Conservation (phyloP, 345 rosid genomes). For the Hypericum perforatum region DNA sequence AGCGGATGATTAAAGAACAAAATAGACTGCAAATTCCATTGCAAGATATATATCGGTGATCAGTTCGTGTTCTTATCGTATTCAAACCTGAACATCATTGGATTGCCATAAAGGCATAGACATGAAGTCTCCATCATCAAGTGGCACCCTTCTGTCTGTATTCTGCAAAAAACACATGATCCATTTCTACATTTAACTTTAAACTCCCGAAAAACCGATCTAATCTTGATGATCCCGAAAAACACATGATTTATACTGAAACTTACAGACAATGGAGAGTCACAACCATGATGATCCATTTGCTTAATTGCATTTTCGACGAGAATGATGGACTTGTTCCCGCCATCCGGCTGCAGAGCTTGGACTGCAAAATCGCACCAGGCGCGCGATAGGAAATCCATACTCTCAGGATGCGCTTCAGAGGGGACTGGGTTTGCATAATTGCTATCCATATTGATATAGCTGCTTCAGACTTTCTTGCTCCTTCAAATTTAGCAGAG, state of each 20-base stretch:
- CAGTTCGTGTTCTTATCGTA: not conserved
- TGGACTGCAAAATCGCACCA: slow-evolving; percentile 93
- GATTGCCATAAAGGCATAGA: slow-evolving; percentile 80
- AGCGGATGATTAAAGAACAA: not conserved
- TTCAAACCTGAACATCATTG: slow-evolving; percentile 67
- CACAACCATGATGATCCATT: slow-evolving; percentile 24
- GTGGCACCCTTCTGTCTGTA: slow-evolving; percentile 43
- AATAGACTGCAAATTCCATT: not conserved
- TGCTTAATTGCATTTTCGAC: slow-evolving; percentile 34
- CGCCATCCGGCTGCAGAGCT: slow-evolving; percentile 49
- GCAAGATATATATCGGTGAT: not conserved
- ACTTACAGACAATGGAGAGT: slow-evolving; percentile 47
- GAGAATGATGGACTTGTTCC: slow-evolving; percentile 37
- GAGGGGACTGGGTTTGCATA: slow-evolving; percentile 37
- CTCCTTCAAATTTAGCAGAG: no score
- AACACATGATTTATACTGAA: no score
- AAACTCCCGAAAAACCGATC: not conserved
- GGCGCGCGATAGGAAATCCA: slow-evolving; percentile 80
- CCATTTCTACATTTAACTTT: not conserved
- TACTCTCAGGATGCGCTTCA: slow-evolving; percentile 79
- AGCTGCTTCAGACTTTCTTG: no score
- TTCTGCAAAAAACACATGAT: slow-evolving; percentile 23
- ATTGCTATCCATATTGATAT: no score
- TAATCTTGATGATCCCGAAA: no score
- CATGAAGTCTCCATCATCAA: slow-evolving; percentile 58